Percentiles rank a stretch among this genome's conserved stretches.
Conservation (phyloP, 768 basidiomycete genomes). For the Kwoniella bestiolae region DNA sequence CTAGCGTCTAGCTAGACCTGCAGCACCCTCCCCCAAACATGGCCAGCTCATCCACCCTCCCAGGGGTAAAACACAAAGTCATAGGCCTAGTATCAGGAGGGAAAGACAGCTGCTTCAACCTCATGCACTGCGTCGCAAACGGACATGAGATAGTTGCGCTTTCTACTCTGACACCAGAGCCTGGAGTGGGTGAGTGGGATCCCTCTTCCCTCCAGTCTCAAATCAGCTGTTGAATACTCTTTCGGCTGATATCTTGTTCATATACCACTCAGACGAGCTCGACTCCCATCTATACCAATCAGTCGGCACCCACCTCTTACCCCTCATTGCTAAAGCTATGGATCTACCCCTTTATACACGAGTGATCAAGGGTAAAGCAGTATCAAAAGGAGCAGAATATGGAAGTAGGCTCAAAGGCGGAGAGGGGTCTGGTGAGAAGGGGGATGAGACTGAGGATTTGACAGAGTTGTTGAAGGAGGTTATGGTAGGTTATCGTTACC, state of each 20-base stretch:
- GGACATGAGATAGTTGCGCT: conserved; percentile 86
- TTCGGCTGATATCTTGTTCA: too few species aligned
- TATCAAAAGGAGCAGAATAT: conserved; percentile 84
- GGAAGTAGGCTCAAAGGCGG: conserved; percentile 66
- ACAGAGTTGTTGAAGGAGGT: conserved; percentile 72
- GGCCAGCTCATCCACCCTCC: conserved; percentile 17
- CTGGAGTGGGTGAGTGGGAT: conserved; percentile 79
- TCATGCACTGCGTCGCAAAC: conserved; percentile 82
- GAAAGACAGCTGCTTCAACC: conserved; percentile 96
- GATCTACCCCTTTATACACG: conserved; percentile 82
- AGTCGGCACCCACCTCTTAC: conserved; percentile 93
- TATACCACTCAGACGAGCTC: conserved; percentile 97
- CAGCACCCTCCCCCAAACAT: neutral
- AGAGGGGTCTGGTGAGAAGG: conserved; percentile 62
- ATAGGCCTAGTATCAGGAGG: conserved; percentile 94
- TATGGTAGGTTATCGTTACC: conserved; percentile 64
- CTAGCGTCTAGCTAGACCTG: neutral
- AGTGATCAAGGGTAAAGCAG: conserved; percentile 76
- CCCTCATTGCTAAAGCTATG: conserved; percentile 80
- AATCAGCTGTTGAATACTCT: too few species aligned
- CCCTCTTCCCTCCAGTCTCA: neutral
- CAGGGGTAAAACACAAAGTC: conserved; percentile 64
- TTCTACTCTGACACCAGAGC: conserved; percentile 80
- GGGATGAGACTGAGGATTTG: conserved; percentile 97
- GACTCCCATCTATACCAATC: conserved; percentile 99